A percentile compares a stretch with the other conserved stretches of the same genome.
Conservation (phyloP, 495 filamentous ascomycete species). For the Hypoxylon rickii region DNA sequence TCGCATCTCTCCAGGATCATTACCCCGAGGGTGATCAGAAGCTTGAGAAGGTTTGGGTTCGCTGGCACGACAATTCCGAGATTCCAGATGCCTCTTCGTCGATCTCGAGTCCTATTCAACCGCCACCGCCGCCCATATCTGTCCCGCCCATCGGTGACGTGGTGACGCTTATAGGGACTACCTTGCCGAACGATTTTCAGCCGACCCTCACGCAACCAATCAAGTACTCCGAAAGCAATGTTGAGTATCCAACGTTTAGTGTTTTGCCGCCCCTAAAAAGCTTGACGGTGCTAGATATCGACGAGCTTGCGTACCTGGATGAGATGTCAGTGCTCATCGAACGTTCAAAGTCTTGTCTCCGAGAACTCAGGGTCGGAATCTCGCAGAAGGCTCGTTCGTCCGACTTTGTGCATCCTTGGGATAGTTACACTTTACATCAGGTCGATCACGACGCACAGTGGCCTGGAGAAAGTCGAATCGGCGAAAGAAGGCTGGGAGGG, state of each 20-base stretch:
- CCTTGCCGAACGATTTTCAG: slow-evolving; percentile 39
- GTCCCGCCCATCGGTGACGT: slow-evolving; percentile 46
- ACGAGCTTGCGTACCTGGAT: slow-evolving; percentile 84
- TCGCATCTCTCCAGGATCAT: slow-evolving; percentile 72
- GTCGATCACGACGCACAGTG: slow-evolving; percentile 58
- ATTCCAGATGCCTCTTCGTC: slow-evolving; percentile 28
- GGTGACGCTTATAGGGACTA: slow-evolving; percentile 50
- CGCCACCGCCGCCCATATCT: slow-evolving; percentile 30
- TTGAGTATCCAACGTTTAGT: slow-evolving; percentile 87
- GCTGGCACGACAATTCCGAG: slow-evolving; percentile 84
- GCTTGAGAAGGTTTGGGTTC: slow-evolving; percentile 80
- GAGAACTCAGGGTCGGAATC: slow-evolving; percentile 81
- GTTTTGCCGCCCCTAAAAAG: slow-evolving; percentile 80
- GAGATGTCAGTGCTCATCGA: slow-evolving; percentile 85
- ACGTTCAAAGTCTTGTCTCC: slow-evolving; percentile 67
- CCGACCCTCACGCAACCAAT: slow-evolving; percentile 34
- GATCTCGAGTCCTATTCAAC: slow-evolving; percentile 36
- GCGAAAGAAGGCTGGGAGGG: slow-evolving; percentile 63
- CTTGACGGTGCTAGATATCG: slow-evolving; percentile 84
- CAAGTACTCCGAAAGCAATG: slow-evolving; percentile 50
- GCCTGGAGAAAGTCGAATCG: slow-evolving; percentile 55
- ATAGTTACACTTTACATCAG: slow-evolving; percentile 60
- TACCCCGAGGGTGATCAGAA: slow-evolving; percentile 65
- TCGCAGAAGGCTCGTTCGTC: slow-evolving; percentile 59
- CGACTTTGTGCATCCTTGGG: slow-evolving; percentile 67